Conservation (phyloP, 352 stramenopile genomes). For the Globisporangium megalacanthum region DNA sequence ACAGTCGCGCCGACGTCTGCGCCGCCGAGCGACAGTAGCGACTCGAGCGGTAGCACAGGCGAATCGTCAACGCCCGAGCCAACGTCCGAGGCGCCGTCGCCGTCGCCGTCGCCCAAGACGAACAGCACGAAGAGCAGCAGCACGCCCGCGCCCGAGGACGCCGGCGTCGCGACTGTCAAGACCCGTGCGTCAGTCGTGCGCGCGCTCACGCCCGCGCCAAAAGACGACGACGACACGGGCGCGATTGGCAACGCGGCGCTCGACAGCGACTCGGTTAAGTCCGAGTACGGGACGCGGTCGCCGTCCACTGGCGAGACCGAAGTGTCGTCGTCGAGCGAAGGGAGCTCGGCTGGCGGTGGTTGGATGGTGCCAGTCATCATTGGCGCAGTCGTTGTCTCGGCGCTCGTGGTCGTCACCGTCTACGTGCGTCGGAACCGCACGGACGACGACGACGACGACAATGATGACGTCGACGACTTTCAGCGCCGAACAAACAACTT, state of each 20-base stretch:
- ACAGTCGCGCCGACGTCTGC: constrained; percentile 19
- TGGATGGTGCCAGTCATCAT: constrained; percentile 63
- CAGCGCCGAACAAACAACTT: constrained; percentile 59
- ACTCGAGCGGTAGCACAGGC: neutral
- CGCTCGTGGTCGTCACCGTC: constrained; percentile 48
- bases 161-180: constrained; percentile 17
- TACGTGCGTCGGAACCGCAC: constrained; percentile 45
- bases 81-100: constrained; percentile 11
- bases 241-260: constrained; percentile 19
- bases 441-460: constrained; percentile 44
- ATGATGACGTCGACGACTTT: constrained; percentile 30
- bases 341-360: constrained; percentile 18
- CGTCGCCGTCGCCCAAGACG: constrained; percentile 10
- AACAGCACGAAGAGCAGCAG: constrained; percentile 4
- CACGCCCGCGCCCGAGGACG: constrained; percentile 13
- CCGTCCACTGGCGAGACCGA: constrained; percentile 16
- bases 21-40: constrained; percentile 7
- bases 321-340: constrained; percentile 10
- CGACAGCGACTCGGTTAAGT: constrained; percentile 31
- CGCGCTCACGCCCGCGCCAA: constrained; percentile 18
- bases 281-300: constrained; percentile 41
- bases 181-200: constrained; percentile 14
- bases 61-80: constrained; percentile 17
- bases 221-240: constrained; percentile 14
- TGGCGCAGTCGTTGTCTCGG: constrained; percentile 43